Evolutionary conservation across 2,329 filamentous ascomycete species (phyloP), one percentile per base, ranked within the genome.

Genomic region (Xylariaceae sp.): DNA sequence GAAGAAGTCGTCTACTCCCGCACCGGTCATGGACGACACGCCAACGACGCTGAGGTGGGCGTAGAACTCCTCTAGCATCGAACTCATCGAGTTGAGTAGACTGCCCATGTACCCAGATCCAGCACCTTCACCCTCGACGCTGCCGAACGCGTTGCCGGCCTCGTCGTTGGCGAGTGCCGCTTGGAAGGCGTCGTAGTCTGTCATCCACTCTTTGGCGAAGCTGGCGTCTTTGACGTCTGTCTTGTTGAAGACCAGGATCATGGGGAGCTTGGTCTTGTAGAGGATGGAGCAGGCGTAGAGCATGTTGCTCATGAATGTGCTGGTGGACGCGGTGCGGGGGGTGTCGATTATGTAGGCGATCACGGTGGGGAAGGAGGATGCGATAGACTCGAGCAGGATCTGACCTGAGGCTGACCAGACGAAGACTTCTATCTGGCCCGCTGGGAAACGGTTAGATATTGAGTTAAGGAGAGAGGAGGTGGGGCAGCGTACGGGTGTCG

Each of bases 231-330:
- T 90, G 39, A 95, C 90, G 63, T 99, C 94, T 0, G 91, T 96
- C 75, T 99, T 99, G 77, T 99, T 99, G 78, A 99, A 97, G 11
- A 99, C 94, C 7, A 99, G 75, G 47, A 99, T 95, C 94, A 99
- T 99, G 19, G 94, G 94, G 0, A 99, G 77, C 68, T 95, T 96
- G 2, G 92, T 97, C 76, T 97, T 97, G 81, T 99, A 99, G 14
- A 99, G 81, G 57, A 99, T 99, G 52, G 89, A 95, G 77, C 94
- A 97, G 18, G 94, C 94, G 70, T 99, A 99, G 39, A 99, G 84
- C 94, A 99, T 99, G 72, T 99, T 99, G 68, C 89, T 95, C 94
- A 99, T 99, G 71, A 99, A 99, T 0, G 94, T 99, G 55, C 87
- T 91, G 0, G 94, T 97, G 36, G 90, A 95, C 33, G 87, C 84